Conservation (phyloP, 2,329 filamentous ascomycete species). For the Daldinia sp. region DNA sequence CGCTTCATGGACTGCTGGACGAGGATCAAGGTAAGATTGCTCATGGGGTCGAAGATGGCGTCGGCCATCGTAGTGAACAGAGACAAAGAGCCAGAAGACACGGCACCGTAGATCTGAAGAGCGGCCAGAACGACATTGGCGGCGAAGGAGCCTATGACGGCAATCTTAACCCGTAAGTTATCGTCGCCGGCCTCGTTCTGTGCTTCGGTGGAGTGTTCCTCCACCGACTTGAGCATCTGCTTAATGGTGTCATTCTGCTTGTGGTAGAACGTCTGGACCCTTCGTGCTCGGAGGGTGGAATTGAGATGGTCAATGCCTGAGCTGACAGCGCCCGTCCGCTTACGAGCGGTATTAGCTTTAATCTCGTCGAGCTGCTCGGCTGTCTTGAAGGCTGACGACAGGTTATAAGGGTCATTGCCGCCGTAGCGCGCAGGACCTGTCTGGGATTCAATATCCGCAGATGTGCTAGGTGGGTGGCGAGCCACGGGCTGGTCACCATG, state of each 20-base stretch:
- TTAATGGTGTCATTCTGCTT: constrained; percentile 94
- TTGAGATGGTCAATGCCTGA: constrained; percentile 31
- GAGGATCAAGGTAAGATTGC: constrained; percentile 87
- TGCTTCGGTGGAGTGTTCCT: constrained; percentile 87
- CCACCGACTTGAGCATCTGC: constrained; percentile 89
- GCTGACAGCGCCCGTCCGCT: constrained; percentile 62
- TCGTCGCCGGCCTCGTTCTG: constrained; percentile 84
- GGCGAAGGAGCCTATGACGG: constrained; percentile 74
- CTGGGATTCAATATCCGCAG: constrained; percentile 61
- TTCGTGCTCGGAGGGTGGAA: constrained; percentile 58
- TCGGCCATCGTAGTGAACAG: constrained; percentile 99
- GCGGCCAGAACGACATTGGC: constrained; percentile 84
- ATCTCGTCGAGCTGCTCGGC: constrained; percentile 81
- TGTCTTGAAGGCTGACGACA: constrained; percentile 82
- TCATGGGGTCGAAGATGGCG: constrained; percentile 90
- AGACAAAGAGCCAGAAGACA: constrained; percentile 88
- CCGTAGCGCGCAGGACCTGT: constrained; percentile 54
- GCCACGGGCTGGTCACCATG: constrained; percentile 55
- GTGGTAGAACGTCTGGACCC: constrained; percentile 85
- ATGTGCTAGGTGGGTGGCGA: constrained; percentile 55
- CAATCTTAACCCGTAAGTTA: constrained; percentile 79
- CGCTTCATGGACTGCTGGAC: constrained; percentile 88
- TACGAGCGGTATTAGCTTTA: constrained; percentile 82
- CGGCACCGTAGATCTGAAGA: constrained; percentile 89
- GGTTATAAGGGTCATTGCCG: constrained; percentile 83